Base-by-base conservation (phyloP, 2,329 filamentous ascomycete species). In the Niveomyces coronatus region DNA sequence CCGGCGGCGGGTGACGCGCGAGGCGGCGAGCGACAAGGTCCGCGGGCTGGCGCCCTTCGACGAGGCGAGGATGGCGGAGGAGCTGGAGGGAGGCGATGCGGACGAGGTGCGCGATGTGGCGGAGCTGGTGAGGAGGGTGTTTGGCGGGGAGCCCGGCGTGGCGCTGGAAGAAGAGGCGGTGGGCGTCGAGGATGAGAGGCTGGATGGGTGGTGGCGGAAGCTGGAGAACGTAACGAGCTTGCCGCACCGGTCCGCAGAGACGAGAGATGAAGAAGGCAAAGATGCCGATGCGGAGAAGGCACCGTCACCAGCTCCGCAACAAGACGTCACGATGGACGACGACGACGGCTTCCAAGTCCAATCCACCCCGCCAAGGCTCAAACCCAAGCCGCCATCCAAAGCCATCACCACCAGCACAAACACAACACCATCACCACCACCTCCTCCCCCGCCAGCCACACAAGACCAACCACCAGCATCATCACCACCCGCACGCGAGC, bases 291-390 rank as follows among this genome's bases (percentile, higher is more conserved):
- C 31, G 4, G 20, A 8, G 9, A 19, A 16, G 28, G 9, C 36
- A 31, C 44, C 31, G 13, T 39, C 42, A 1, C 37, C 49, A 1
- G 43, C 48, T 4, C 42, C 45, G 13, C 31, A 43, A 3, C 9
- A 14, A 18, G 23, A 34, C 8, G 18, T 7, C 11, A 35, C 11
- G 31, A 35, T 11, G 42, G 57, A 57, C 4, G 62, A 67, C 9
- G 65, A 66, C n/a, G 64, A 64, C 31, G 69, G 70, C 39, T 74
- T 73, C 33, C 64, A 74, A 44, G 56, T 71, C 7, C 70, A 71
- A 42, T 54, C 59, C 15, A 70, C 68, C 2, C 68, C 68, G 3
- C 61, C 64, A 11, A 56, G 55, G 29, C 51, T 62, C 28, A 46
- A 44, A 32, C 47, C 56, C 16, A 58, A 51, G 18, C 45, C 40